Evolutionary conservation across 1,284 basidiomycete genomes (phyloP), one percentile per base, ranked within the genome.

Genomic region (Xanthoconium separans): DNA sequence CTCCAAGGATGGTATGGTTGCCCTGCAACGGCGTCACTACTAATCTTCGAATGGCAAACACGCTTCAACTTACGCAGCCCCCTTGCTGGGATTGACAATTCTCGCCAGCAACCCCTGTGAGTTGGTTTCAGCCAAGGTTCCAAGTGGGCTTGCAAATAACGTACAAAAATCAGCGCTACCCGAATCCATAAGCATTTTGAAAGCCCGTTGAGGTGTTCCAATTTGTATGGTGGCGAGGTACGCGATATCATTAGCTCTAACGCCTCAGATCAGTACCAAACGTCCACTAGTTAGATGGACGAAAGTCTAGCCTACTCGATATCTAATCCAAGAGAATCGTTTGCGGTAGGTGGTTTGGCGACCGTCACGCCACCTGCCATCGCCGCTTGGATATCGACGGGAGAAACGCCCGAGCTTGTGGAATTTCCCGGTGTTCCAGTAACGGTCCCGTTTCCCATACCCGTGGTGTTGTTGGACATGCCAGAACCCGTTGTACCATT

Each of bases 111-210:
- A 68, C 70, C 66, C 68, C 65, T 67, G 37, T 1, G 4, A 20
- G 8, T 12, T 22, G 22, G 4, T 46, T 15, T 56, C 18, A 57
- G 31, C 15, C 0, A 39, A n/a, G 6, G 10, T 22, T 20, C 13
- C 29, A n/a, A 27, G 13, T 39, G 27, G 16, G 22, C 2, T 34
- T 18, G 8, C 6, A 48, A 33, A 18, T 1, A 8, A 45, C 68
- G 49, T 37, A 67, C 93, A 95, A 39, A 91, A 77, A 69, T 95
- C 93, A 15, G 90, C 85, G 9, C 87, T 91, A 33, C 93, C 93
- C 27, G 89, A 89, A 73, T 95, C 93, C 84, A 92, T 86, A 47
- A 95, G 78, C 64, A 95, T 71, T 33, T 78, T 75, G 72, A 90
- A 95, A 61, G 84, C 71, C 41, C 71, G 75, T 2, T 87, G 80